Evolutionary conservation across 2,329 filamentous ascomycete species (phyloP), one percentile per base, ranked within the genome.

Genomic region (Cladosporium sp.): DNA sequence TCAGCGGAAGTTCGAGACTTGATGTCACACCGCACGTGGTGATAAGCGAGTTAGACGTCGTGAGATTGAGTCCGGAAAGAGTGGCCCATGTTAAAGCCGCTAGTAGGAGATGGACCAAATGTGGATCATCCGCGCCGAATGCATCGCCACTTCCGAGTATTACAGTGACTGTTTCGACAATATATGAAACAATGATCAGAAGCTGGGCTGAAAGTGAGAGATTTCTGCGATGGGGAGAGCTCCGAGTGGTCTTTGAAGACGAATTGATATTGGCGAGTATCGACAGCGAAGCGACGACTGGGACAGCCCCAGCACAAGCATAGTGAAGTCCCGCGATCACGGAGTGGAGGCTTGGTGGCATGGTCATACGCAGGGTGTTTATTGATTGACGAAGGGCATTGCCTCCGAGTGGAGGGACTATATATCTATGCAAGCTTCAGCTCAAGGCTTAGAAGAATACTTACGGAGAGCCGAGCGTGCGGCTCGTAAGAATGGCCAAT

Each of bases 81-180:
- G 37, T 42, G 12, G 39, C n/a, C 51, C 51, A 54, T 35, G 51
- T 54, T 7, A 54, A 44, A 4, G 37, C 51, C 7, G 51, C 25
- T n/a, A 54, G 25, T 13, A 72, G 60, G 36, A 73, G 63, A 52
- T 66, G 64, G n/a, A 64, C 53, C n/a, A 70, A 65, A 51, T 68
- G 71, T n/a, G 58, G 50, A n/a, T 54, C 24, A 10, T 57, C 48
- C 1, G 66, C 66, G 65, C 69, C 71, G 47, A 70, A 65, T 20
- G 71, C 71, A 54, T 73, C 71, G 52, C 72, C 69, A 44, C 72
- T 69, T 40, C 68, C 66, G 48, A 71, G 67, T 47, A 69, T 64
- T 4, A 63, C 63, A 28, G 71, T 65, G 0, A 60, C 24, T 12
- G 68, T 68, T 42, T 65, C 56, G 47, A 70, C 62, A 9, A 54